Evolutionary conservation across 371 early-diverging fungal species (phyloP).

Genomic region (Apophysomyces variabilis): DNA sequence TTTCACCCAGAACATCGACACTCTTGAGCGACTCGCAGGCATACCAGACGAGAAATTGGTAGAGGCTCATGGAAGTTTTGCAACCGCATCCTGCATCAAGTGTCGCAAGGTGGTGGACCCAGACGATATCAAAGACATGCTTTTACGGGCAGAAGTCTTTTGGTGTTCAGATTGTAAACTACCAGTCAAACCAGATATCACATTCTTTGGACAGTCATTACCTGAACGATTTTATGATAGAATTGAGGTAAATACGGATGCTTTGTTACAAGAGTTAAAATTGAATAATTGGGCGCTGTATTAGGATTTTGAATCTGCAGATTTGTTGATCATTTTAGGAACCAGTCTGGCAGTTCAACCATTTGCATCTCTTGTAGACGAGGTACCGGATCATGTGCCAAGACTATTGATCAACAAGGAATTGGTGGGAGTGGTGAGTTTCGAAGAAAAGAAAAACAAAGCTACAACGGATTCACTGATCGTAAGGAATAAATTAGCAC

Average conservation of each 20-base stretch:
- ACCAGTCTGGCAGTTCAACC: constrained; percentile 89
- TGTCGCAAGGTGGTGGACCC: constrained; percentile 50
- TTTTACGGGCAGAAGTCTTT: constrained; percentile 71
- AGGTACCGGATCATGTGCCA: constrained; percentile 68
- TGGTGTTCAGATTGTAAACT: constrained; percentile 69
- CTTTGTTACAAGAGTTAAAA: neutral
- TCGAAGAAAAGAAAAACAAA: neutral
- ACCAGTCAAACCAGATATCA: constrained; percentile 92
- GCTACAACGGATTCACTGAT: neutral
- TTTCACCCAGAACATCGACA: constrained; percentile 97
- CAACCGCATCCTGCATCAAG: constrained; percentile 76
- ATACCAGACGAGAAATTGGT: constrained; percentile 74
- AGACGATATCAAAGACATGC: constrained; percentile 36
- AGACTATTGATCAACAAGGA: constrained; percentile 89
- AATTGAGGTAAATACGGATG: constrained; percentile 44
- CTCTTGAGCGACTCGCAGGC: constrained; percentile 88
- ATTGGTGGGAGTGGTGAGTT: constrained; percentile 67
- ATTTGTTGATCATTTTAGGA: constrained; percentile 91
- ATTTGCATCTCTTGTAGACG: constrained; percentile 80
- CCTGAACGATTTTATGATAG: constrained; percentile 76
- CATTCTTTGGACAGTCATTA: constrained; percentile 93
- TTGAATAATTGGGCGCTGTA: neutral
- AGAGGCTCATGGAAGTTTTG: constrained; percentile 96
- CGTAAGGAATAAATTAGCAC: constrained; percentile 15
- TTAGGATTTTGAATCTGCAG: constrained; percentile 75